A percentile compares a stretch with the other conserved stretches of the same genome.
Evolutionary conservation across 176 grass and related monocot species (phyloP).

Genomic region (Miscanthus lutarioriparius): DNA sequence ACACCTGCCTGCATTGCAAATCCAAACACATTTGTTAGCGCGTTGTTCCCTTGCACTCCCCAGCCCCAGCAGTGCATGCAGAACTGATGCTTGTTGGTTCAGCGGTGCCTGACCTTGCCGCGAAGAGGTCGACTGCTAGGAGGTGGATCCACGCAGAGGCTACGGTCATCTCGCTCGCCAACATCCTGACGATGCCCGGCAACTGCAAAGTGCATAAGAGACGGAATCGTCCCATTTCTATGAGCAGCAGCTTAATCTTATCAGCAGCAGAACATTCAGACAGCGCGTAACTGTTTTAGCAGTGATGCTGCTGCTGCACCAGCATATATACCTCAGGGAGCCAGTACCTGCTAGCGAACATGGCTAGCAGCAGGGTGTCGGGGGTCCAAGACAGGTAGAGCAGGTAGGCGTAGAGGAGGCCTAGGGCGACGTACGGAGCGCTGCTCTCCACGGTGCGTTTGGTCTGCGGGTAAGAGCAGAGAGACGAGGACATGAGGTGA

Average conservation of each 20-base stretch:
- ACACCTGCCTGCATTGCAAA: slow-evolving; percentile 76
- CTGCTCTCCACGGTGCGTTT: slow-evolving; percentile 81
- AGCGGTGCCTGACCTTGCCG: slow-evolving; percentile 54
- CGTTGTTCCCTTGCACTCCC: neutral
- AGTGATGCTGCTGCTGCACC: neutral
- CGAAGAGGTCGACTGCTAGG: slow-evolving; percentile 90
- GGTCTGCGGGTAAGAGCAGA: slow-evolving; percentile 44
- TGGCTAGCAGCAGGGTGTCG: slow-evolving; percentile 65
- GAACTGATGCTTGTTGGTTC: neutral
- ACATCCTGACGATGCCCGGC: slow-evolving; percentile 77
- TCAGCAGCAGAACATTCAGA: neutral
- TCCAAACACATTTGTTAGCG: neutral
- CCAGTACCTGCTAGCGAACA: slow-evolving; percentile 98
- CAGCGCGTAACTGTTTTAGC: neutral
- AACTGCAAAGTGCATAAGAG: slow-evolving; percentile 38
- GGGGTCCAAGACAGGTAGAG: slow-evolving; percentile 94
- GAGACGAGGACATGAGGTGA: neutral
- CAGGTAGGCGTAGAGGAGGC: slow-evolving; percentile 84
- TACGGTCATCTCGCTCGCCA: slow-evolving; percentile 82
- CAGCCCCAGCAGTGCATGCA: neutral
- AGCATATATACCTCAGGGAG: slow-evolving; percentile 69
- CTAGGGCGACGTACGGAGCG: slow-evolving; percentile 62
- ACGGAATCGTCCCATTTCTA: neutral
- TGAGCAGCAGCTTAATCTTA: neutral
- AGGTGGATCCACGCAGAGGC: slow-evolving; percentile 98